phyloP scores from a whole-genome alignment of 106 monocot genomes.

The Acorus gramineus region DNA sequence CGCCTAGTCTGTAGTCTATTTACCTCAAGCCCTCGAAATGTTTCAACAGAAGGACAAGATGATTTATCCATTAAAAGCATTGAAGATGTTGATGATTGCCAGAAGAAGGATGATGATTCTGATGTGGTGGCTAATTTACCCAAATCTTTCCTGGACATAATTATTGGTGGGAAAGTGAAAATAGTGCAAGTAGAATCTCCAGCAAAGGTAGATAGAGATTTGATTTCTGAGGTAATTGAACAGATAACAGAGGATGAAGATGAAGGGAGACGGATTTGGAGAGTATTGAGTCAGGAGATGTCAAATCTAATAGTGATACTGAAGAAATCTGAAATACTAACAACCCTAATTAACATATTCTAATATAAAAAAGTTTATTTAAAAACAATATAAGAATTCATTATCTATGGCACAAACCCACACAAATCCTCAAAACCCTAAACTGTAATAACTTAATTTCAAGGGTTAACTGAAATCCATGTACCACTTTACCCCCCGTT shows the following conservation, averaged over 20 bases:
- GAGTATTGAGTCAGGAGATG: slow-evolving; percentile 29
- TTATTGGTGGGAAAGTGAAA: slow-evolving; percentile 64
- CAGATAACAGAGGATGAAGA: slow-evolving; percentile 83
- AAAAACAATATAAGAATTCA: no score
- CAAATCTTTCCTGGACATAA: slow-evolving; percentile 51
- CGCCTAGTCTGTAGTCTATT: no score
- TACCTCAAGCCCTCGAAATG: slow-evolving; percentile 18
- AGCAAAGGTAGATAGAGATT: slow-evolving; percentile 61
- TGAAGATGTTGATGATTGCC: slow-evolving; percentile 15
- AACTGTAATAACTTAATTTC: no score
- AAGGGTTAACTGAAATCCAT: no score
- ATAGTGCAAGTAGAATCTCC: slow-evolving; percentile 63
- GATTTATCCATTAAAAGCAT: slow-evolving; percentile 26
- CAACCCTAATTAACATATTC: no score
- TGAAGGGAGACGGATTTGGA: slow-evolving; percentile 40
- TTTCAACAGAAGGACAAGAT: slow-evolving; percentile 21
- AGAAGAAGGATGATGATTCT: slow-evolving; percentile 47
- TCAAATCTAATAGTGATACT: slow-evolving; percentile 27
- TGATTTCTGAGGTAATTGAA: slow-evolving; percentile 76
- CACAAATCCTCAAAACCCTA: no score
- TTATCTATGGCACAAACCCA: no score
- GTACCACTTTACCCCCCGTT: no score
- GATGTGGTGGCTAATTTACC: slow-evolving; percentile 40
- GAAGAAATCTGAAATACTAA: no score
- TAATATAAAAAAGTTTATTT: no score